These are phyloP conservation scores for Penicillium sumatraense DNA, from an alignment of 2,329 filamentous ascomycete genomes.

Conservation along the genomic window DNA sequence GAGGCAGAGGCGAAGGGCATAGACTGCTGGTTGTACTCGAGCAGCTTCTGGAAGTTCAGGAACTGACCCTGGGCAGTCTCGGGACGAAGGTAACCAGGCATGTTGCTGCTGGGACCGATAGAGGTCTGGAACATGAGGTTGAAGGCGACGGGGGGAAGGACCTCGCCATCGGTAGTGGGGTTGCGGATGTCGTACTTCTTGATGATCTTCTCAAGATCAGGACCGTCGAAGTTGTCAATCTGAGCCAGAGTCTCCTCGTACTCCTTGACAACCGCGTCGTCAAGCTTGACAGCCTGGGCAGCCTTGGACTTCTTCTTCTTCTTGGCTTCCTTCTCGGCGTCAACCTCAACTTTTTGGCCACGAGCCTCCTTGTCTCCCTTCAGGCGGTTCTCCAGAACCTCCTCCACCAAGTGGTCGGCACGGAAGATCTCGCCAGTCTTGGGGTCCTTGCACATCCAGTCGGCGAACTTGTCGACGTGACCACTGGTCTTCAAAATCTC, in stretches of 20 bases:
- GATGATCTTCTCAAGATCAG: constrained; percentile 85
- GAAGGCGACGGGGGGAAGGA: constrained; percentile 83
- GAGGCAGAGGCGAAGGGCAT: constrained; percentile 98
- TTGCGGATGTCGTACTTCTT: constrained; percentile 90
- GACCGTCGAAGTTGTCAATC: constrained; percentile 93
- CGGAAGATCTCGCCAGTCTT: constrained; percentile 97
- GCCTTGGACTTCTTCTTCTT: constrained; percentile 84
- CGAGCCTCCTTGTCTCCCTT: constrained; percentile 93
- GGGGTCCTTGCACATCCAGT: constrained; percentile 99
- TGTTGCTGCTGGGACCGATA: constrained; percentile 89
- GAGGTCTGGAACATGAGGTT: constrained; percentile 99
- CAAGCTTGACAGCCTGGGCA: constrained; percentile 78
- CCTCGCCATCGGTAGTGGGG: constrained; percentile 75
- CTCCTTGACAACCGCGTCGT: constrained; percentile 83
- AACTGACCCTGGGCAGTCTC: constrained; percentile 99
- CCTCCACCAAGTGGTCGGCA: constrained; percentile 95
- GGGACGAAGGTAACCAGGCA: constrained; percentile 82
- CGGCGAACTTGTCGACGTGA: constrained; percentile 96
- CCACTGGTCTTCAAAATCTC: constrained; percentile 94
- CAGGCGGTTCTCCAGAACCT: constrained; percentile 82
- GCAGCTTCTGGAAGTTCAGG: constrained; percentile 92
- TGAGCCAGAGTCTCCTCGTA: constrained; percentile 90
- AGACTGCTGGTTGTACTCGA: constrained; percentile 91
- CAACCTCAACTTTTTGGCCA: constrained; percentile 68
- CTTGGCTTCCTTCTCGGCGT: constrained; percentile 81